A percentile compares a stretch with the other conserved stretches of the same genome.
Evolutionary conservation across 768 basidiomycete species (phyloP).

Genomic region (Lactifluus piperatus): DNA sequence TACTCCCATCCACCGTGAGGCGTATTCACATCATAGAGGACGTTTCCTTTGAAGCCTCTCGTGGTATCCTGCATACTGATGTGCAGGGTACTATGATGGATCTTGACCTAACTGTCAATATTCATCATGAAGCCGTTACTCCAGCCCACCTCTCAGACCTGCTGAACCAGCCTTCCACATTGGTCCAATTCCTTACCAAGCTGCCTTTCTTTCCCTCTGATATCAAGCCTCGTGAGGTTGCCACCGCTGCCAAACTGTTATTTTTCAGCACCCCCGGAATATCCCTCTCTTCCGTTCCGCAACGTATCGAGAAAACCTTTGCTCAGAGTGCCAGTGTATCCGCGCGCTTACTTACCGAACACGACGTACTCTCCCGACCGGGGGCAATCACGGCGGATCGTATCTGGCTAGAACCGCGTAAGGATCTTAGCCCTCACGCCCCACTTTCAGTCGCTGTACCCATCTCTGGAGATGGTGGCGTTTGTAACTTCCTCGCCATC

Average conservation of each 20-base stretch:
- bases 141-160: constrained; percentile 49
- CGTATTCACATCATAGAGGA: constrained; percentile 73
- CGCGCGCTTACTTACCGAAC: constrained; percentile 54
- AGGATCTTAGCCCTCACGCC: constrained; percentile 29
- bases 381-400: constrained; percentile 65
- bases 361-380: constrained; percentile 67
- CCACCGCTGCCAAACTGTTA: constrained; percentile 39
- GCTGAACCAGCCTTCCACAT: constrained; percentile 35
- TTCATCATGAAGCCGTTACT: constrained; percentile 51
- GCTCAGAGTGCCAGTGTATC: constrained; percentile 39
- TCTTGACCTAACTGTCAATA: constrained; percentile 28
- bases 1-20: constrained; percentile 51
- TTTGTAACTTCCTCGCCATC: constrained; percentile 63
- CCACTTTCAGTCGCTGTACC: constrained; percentile 54
- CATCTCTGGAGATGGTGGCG: constrained; percentile 40
- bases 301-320: constrained; percentile 51
- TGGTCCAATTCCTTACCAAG: constrained; percentile 34
- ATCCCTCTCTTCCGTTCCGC: constrained; percentile 41
- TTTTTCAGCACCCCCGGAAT: constrained; percentile 56
- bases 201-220: constrained; percentile 18
- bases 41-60: constrained; percentile 50
- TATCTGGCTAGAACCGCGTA: constrained; percentile 51
- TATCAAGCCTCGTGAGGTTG: constrained; percentile 22
- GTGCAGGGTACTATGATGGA: constrained; percentile 54
- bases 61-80: constrained; percentile 63